A percentile compares a stretch with the other conserved stretches of the same genome.
phyloP scores from a whole-genome alignment of 2,329 filamentous ascomycete genomes.

The Aspergillus sp. region DNA sequence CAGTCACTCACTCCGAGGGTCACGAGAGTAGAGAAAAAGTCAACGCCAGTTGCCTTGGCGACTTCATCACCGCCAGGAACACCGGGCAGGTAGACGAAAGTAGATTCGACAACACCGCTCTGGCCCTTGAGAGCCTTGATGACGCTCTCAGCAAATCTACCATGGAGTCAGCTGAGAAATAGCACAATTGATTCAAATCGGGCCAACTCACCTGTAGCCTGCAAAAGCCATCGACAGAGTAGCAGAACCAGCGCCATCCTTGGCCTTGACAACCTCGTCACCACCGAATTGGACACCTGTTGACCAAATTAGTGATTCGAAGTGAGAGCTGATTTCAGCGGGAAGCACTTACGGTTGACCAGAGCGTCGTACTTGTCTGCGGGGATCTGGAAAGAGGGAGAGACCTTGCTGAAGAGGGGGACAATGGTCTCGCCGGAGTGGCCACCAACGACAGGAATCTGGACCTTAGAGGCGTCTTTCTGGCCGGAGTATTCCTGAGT shows the following conservation, averaged over 20 bases:
- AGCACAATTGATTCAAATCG: no score
- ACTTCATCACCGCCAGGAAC: constrained; percentile 81
- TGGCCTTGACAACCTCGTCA: constrained; percentile 93
- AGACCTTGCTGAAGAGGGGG: constrained; percentile 87
- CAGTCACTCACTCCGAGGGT: constrained; percentile 75
- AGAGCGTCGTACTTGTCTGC: constrained; percentile 83
- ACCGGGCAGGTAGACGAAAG: constrained; percentile 90
- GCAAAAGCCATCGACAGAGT: constrained; percentile 94
- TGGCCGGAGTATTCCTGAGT: constrained; percentile 76
- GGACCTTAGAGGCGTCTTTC: constrained; percentile 72
- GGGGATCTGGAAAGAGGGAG: constrained; percentile 71
- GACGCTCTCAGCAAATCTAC: constrained; percentile 85
- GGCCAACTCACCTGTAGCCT: constrained; percentile 62
- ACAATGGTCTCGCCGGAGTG: constrained; percentile 99
- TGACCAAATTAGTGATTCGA: background rate
- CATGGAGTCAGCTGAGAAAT: constrained; percentile 10
- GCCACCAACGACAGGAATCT: constrained; percentile 86
- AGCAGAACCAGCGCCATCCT: constrained; percentile 82
- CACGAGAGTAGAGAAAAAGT: constrained; percentile 94
- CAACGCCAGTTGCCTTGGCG: constrained; percentile 69
- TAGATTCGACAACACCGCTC: constrained; percentile 88
- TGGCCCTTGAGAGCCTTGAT: constrained; percentile 82
- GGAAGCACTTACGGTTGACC: constrained; percentile 60
- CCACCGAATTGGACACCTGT: constrained; percentile 85
- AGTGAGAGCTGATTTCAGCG: background rate